Percentiles rank a stretch among this genome's conserved stretches.
These are phyloP conservation scores for Tetracladium marchalianum DNA, from an alignment of 495 filamentous ascomycete species.

Conservation along the genomic window DNA sequence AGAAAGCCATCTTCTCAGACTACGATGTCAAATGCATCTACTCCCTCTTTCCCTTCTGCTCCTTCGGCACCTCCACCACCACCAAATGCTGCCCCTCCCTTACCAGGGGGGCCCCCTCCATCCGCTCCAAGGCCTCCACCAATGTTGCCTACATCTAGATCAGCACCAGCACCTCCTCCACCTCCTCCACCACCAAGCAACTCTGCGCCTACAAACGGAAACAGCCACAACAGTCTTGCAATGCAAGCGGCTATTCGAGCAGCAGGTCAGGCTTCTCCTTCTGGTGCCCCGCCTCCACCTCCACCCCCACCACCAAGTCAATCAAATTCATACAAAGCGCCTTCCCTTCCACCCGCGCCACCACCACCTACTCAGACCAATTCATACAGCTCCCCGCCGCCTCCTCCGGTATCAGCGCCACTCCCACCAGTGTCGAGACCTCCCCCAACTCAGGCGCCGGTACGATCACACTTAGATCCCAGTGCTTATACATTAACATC, in stretches of 20 bases:
- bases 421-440: constrained; percentile 19
- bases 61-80: constrained; percentile 4
- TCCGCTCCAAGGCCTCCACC: constrained; percentile 34
- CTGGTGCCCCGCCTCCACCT: constrained; percentile 34
- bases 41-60: not conserved
- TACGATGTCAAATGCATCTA: constrained; percentile 6
- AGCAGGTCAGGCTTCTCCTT: constrained; percentile 31
- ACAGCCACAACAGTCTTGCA: constrained; percentile 30
- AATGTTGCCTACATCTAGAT: constrained; percentile 38
- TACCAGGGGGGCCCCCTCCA: constrained; percentile 34
- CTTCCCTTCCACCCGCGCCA: constrained; percentile 27
- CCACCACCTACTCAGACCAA: constrained; percentile 13
- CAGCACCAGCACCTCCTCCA: constrained; percentile 28
- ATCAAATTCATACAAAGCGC: constrained; percentile 25
- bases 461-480: constrained; percentile 56
- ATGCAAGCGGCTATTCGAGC: constrained; percentile 40
- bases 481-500: constrained; percentile 64
- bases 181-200: constrained; percentile 37
- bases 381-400: constrained; percentile 21
- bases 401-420: constrained; percentile 15
- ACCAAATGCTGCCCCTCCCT: constrained; percentile 35
- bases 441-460: constrained; percentile 23
- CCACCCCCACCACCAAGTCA: constrained; percentile 29
- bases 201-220: constrained; percentile 24
- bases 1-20: constrained; percentile 47